Evolutionary conservation across 768 basidiomycete species (phyloP), one percentile per base, ranked within the genome.

Genomic region (Mycena belliarum): DNA sequence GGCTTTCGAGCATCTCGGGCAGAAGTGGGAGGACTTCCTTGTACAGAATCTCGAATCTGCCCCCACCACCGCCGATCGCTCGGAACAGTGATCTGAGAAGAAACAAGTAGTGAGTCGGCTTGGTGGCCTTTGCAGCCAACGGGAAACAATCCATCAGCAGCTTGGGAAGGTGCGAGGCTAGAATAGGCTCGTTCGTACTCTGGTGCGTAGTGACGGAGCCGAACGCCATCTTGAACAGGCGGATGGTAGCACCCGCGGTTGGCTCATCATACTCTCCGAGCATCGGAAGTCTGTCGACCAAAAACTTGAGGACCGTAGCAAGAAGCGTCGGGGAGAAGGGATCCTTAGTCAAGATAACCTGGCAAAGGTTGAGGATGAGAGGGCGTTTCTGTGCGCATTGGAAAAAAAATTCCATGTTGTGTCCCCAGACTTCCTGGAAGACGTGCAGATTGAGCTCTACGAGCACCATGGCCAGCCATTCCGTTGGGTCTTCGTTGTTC

Each of bases 91-190:
- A 91, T 55, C 95, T 83, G 12, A 98, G 82, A 21, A 98, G 83
- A 68, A 93, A 88, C 73, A 95, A 95, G 70, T 98, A 98, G 68
- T 95, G 90, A 1, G 87, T 86, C 1, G 97, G 92, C 65, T 94
- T 93, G 24, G 88, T 80, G 1, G 96, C 88, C 70, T 94, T 95
- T 26, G 93, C 90, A 3, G 96, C 94, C 50, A 95, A 80, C 35
- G 94, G 91, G 70, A 99, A 97, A 58, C 92, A 98, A 66, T 95
- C 91, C 89, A 97, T 95, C 65, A 99, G 87, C 43, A 99, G 74
- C 70, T 93, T 93, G 16, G 91, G 87, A 33, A 99, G 82, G 74
- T 98, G 93, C 1, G 91, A 86, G 15, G 94, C 94, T n/a, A 99
- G 78, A 51, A 98, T 93, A 8, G 88, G 83, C 72, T 99, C 97